Evolutionary conservation across 345 rosid species (phyloP).

Genomic region (Durio zibethinus): DNA sequence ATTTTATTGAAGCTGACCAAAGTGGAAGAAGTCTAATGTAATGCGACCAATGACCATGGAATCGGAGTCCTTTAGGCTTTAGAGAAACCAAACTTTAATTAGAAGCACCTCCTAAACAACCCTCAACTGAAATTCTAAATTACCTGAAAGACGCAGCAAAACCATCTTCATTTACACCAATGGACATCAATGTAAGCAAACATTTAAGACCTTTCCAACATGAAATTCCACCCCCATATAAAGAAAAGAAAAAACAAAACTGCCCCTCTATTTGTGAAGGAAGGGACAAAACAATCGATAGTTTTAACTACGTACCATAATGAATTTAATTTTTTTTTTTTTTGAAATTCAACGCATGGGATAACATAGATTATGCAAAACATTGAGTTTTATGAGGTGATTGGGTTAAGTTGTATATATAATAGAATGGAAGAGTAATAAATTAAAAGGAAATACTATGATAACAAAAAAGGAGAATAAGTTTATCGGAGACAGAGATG

Average conservation of each 20-base stretch:
- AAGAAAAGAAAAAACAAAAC: too few relatives aligned
- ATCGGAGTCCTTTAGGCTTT: background rate
- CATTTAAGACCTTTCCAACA: background rate
- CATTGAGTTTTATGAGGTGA: background rate
- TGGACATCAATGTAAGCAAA: background rate
- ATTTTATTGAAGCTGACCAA: too few relatives aligned
- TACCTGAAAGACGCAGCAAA: background rate
- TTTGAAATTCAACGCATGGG: background rate
- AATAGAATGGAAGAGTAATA: background rate
- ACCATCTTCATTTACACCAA: background rate
- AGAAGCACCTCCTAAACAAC: background rate
- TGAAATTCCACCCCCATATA: background rate
- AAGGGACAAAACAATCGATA: background rate
- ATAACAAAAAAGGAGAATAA: background rate
- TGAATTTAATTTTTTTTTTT: too few relatives aligned
- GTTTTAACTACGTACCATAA: background rate
- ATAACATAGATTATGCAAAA: background rate
- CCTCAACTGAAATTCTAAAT: background rate
- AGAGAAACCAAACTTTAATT: background rate
- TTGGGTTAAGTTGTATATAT: background rate
- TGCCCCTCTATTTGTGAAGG: background rate
- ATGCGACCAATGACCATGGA: background rate
- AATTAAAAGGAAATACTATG: background rate
- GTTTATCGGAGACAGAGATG: background rate
- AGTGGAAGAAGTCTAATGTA: background rate